Evolutionary conservation across 495 filamentous ascomycete genomes (phyloP), one percentile per base, ranked within the genome.

Genomic region (Parathielavia appendiculata): DNA sequence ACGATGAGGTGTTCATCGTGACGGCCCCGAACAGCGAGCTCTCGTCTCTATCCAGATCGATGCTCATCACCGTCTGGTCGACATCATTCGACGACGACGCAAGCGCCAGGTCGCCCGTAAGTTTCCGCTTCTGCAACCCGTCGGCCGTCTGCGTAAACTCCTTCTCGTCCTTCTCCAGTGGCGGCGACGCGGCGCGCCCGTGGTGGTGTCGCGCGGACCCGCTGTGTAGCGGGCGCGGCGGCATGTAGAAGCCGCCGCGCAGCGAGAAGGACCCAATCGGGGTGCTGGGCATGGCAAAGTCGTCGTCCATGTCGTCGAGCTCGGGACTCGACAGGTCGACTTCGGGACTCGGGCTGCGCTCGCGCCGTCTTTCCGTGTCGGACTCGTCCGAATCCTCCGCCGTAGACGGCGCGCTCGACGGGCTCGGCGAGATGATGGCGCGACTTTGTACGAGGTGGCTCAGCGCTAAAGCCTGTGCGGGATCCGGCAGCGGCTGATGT

Each of bases 121-220:
- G 75, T 57, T 81, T 89, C 57, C 88, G 82, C 75, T 87, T 88
- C 63, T 90, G 90, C 71, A 97, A 82, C 44, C 84, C 86, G 65
- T 86, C 85, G 10, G 93, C 93, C 7, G 92, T 97, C 73, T 92
- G 90, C 4, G 90, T 96, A 67, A 98, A 98, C 73, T 97, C 93
- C 65, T 87, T 89, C 75, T 98, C 93, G 62, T 97, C 93, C 61
- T 89, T 88, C 75, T 98, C 93, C 32, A 97, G 81, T 22, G 90
- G 91, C 49, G 95, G 93, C 60, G 88, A 91, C 50, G 83, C 82
- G 9, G 85, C 86, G 54, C 87, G 84, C 56, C 85, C 77, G 38
- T 85, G 87, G 66, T 86, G 86, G 68, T 30, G 26, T 6, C 26
- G 26, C 26, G 43, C 49, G 1, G 57, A 53, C 51, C 38, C 54